Evolutionary conservation across 2,329 filamentous ascomycete genomes (phyloP), one percentile per base, ranked within the genome.

Genomic region (Aspergillus sp.): DNA sequence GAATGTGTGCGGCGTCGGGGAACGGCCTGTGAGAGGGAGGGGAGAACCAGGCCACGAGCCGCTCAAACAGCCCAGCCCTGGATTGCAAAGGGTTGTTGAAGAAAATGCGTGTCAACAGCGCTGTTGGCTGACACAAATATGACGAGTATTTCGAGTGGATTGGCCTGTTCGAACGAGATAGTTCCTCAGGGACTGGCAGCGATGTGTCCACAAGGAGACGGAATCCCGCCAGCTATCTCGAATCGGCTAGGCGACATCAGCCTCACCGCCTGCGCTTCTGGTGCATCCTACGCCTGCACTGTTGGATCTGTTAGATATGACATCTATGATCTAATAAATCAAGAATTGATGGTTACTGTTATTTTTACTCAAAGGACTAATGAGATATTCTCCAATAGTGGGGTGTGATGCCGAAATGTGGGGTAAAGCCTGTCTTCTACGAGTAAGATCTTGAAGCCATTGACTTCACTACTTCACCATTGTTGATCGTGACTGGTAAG

Each of bases 1-100:
- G 56, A 58, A 56, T 60, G 57, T 61, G 59, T 65, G 63, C 53
- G 58, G 62, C 60, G 60, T 59, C 54, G 58, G 57, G 47, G 52
- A 46, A 44, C 41, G 57, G 57, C 58, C 55, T 57, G 49, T 44
- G 44, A 54, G 45, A 58, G 54, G 56, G 51, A 55, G 51, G 50
- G 44, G 50, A 49, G 43, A 57, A 56, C 60, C 48, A 54, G 55
- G 50, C 55, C 56, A 59, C 53, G 54, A 62, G 59, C 61, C 56
- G 56, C 57, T 62, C 56, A 55, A 47, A 59, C 57, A 62, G 61
- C 59, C 60, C 59, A 53, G 46, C 46, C 46, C 43, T 41, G 47
- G 43, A 44, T 43, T 49, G 27, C 26, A 51, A 47, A 47, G 39
- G 19, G 19, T 19, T 19, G 4, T 2, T 19, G 19, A 19, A 42